Evolutionary conservation across 2,329 filamentous ascomycete species (phyloP).

Genomic region (Pseudocercospora musae): DNA sequence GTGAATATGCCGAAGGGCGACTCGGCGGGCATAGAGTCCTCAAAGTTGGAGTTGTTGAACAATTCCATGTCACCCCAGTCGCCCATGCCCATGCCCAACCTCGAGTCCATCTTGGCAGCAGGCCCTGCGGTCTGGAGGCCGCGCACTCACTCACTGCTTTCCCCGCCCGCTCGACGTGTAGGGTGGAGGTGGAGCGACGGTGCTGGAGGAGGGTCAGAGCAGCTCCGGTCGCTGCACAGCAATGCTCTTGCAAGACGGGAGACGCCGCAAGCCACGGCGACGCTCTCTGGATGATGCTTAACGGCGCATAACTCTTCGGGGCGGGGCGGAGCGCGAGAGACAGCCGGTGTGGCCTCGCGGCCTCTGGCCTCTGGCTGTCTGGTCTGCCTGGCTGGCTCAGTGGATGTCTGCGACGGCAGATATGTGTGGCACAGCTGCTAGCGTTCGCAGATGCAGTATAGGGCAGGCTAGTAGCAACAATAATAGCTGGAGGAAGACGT

Average conservation of each 20-base stretch:
- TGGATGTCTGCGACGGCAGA: neutral
- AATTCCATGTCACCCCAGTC: neutral
- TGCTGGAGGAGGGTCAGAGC: neutral
- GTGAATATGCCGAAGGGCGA: conserved; percentile 29
- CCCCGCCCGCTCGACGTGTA: neutral
- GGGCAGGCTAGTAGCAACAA: neutral
- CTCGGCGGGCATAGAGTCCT: conserved; percentile 25
- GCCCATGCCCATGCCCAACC: neutral
- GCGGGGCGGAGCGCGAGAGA: neutral
- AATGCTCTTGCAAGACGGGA: conserved; percentile 1
- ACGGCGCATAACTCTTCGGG: neutral
- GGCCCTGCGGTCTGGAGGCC: neutral
- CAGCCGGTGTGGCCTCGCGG: neutral
- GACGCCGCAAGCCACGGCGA: conserved; percentile 4
- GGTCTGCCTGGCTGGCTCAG: neutral
- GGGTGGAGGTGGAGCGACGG: neutral
- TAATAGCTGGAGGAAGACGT: neutral
- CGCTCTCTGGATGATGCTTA: conserved; percentile 1
- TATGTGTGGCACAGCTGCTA: neutral
- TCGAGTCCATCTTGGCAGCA: neutral
- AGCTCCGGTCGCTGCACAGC: neutral
- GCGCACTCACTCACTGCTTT: neutral
- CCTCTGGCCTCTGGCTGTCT: no score
- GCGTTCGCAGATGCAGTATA: neutral
- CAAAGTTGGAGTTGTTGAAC: conserved; percentile 19